Evolutionary conservation across 495 filamentous ascomycete species (phyloP).

Genomic region (Neurospora sp.): DNA sequence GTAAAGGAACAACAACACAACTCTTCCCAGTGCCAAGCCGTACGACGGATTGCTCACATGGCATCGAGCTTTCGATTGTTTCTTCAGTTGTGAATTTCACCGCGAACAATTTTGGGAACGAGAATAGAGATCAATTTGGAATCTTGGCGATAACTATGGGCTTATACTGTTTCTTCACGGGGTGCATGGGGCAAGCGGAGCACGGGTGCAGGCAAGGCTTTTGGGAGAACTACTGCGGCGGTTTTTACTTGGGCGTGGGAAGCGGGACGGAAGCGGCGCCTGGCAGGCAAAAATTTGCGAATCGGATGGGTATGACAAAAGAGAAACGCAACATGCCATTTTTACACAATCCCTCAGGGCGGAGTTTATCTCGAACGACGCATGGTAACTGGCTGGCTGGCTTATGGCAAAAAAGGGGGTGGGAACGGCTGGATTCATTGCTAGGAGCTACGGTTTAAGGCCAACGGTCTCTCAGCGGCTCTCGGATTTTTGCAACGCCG

Average conservation of each 20-base stretch:
- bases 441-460: not conserved
- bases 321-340: conserved; percentile 18
- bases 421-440: not conserved
- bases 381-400: conserved; percentile 25
- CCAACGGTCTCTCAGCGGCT: not conserved
- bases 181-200: not conserved
- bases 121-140: conserved; percentile 24
- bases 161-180: conserved; percentile 25
- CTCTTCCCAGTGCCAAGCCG: conserved; percentile 2
- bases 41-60: conserved; percentile 7
- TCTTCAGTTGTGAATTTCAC: conserved; percentile 17
- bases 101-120: conserved; percentile 18
- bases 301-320: conserved; percentile 39
- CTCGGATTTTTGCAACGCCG: not conserved
- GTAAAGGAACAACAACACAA: conserved; percentile 21
- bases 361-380: conserved; percentile 28
- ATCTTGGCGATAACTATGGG: conserved; percentile 30
- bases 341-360: conserved; percentile 21
- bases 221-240: conserved; percentile 18
- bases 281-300: conserved; percentile 20
- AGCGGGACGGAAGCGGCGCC: conserved; percentile 14
- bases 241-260: conserved; percentile 10
- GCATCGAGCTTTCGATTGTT: conserved; percentile 12
- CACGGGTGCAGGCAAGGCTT: conserved; percentile 19
- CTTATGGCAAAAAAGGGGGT: conserved; percentile 5